Evolutionary conservation across 2,329 filamentous ascomycete genomes (phyloP).

Genomic region (Hypoxylon sp.): DNA sequence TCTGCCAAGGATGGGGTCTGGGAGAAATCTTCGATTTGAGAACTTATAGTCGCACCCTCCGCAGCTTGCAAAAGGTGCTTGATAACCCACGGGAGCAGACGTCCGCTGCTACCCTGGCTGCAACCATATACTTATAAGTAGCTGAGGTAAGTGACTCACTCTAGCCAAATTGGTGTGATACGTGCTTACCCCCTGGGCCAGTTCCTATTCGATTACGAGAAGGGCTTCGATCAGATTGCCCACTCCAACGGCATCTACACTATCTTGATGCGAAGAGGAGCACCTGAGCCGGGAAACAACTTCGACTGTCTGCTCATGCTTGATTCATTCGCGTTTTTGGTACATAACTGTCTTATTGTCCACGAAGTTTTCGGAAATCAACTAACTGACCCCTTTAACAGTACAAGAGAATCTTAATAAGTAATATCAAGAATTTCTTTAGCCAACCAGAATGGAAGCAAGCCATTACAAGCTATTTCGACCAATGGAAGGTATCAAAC

Average conservation of each 20-base stretch:
- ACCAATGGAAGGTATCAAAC: conserved; percentile 5
- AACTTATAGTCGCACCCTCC: conserved; percentile 22
- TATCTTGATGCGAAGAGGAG: conserved; percentile 21
- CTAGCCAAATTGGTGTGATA: no score
- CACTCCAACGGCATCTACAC: conserved; percentile 28
- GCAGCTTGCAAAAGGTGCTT: conserved; percentile 24
- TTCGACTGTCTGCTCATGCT: conserved; percentile 22
- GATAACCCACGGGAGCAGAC: conserved; percentile 18
- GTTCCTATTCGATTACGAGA: conserved; percentile 22
- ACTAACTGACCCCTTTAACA: background rate
- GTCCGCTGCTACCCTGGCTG: conserved; percentile 19
- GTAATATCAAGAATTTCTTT: conserved; percentile 24
- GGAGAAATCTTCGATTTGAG: conserved; percentile 18
- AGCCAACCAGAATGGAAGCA: conserved; percentile 14
- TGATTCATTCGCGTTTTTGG: conserved; percentile 23
- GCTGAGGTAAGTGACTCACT: conserved; percentile 10
- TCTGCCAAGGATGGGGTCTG: conserved; percentile 12
- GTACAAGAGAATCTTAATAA: conserved; percentile 12
- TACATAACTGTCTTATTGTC: background rate
- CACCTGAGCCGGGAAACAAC: conserved; percentile 20
- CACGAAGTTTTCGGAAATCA: background rate
- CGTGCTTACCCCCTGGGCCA: no score
- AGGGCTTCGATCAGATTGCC: conserved; percentile 20
- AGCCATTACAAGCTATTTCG: conserved; percentile 10
- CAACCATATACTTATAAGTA: conserved; percentile 25